These are phyloP conservation scores for Botrytis pseudocinerea DNA, from an alignment of 2,329 filamentous ascomycete genomes.

Conservation along the genomic window DNA sequence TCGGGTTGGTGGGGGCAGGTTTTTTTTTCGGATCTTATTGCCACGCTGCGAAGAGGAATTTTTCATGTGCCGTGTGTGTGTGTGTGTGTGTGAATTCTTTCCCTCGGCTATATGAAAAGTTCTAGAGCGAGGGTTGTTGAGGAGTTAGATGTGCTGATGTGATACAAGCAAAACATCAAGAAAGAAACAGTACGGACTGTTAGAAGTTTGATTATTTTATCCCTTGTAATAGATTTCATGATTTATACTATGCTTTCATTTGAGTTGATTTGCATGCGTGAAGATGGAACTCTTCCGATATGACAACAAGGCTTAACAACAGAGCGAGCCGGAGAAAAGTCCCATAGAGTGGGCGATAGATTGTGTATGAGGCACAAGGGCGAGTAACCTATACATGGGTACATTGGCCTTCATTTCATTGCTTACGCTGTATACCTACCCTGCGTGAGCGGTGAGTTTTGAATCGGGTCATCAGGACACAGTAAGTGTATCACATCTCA, in stretches of 20 bases:
- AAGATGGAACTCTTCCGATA: not conserved
- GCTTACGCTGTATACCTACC: not conserved
- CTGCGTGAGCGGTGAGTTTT: not conserved
- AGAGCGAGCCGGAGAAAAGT: not conserved
- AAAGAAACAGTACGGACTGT: not conserved
- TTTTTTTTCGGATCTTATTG: not conserved
- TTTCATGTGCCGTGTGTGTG: not conserved
- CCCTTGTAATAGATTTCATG: not conserved
- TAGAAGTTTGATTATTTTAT: not conserved
- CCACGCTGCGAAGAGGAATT: not conserved
- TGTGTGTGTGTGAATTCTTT: not conserved
- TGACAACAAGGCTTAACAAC: not conserved
- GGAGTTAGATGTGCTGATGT: not conserved
- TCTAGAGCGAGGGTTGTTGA: constrained; percentile 4
- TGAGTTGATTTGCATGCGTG: not conserved
- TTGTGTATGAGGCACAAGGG: not conserved
- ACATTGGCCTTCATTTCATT: not conserved
- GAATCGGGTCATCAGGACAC: constrained; percentile 2
- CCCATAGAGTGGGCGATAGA: not conserved
- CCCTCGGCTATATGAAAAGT: constrained; percentile 8
- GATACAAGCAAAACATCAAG: not conserved
- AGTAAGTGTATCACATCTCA: not conserved
- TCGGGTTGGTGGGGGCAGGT: not conserved
- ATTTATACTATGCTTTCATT: not conserved
- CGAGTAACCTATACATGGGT: not conserved